Evolutionary conservation across 2,329 filamentous ascomycete species (phyloP).

Genomic region (Pseudopyricularia javanii): DNA sequence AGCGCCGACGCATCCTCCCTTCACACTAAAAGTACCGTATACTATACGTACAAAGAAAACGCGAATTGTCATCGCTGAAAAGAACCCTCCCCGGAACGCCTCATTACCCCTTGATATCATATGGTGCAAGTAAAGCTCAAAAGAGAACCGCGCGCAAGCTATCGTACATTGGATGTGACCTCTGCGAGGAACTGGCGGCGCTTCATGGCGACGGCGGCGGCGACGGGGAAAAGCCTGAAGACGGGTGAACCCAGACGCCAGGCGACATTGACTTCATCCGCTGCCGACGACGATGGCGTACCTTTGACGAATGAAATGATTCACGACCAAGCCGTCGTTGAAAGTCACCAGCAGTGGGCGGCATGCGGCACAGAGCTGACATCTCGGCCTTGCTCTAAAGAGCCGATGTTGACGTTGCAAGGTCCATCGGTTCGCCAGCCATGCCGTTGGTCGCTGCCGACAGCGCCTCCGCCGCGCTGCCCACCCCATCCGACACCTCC

Average conservation of each 20-base stretch:
- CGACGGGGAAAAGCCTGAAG: background rate
- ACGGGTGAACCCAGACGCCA: background rate
- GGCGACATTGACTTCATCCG: background rate
- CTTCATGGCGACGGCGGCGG: background rate
- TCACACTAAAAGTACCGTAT: background rate
- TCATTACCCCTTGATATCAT: background rate
- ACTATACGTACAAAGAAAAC: background rate
- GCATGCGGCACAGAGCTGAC: background rate
- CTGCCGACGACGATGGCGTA: too few species aligned
- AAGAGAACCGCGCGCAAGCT: background rate
- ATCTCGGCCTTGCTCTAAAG: background rate
- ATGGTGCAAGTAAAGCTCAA: background rate
- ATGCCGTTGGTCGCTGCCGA: background rate
- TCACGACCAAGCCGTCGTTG: background rate
- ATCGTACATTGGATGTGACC: background rate
- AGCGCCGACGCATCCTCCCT: too few species aligned
- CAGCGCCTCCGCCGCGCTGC: background rate
- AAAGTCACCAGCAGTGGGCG: background rate
- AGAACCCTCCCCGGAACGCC: background rate
- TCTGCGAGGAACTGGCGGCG: background rate
- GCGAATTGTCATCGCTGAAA: background rate
- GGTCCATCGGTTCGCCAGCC: slow-evolving; percentile 2
- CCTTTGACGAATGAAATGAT: background rate
- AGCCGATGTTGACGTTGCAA: background rate
- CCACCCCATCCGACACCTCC: slow-evolving; percentile 32